Percentiles rank a stretch among this genome's conserved stretches.
These are phyloP conservation scores for Pichia sp. DNA, from an alignment of 1,139 yeast species.

Conservation along the genomic window DNA sequence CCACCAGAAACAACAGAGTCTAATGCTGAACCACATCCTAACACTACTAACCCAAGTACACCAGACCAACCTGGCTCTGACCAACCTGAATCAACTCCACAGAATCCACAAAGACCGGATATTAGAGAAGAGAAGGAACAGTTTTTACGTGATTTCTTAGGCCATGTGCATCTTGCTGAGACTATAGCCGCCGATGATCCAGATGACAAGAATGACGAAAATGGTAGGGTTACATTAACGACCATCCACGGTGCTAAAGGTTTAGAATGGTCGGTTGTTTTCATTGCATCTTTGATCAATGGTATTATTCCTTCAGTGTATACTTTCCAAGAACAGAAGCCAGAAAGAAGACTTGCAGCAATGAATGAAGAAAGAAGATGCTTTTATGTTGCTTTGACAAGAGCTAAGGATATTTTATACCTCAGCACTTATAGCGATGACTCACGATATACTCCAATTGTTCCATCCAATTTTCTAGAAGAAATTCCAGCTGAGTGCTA, in stretches of 20 bases:
- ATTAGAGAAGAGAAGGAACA: conserved; percentile 12
- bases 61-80: no score
- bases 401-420: conserved; percentile 54
- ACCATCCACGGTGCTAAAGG: conserved; percentile 96
- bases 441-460: not conserved
- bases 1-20: no score
- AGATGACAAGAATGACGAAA: conserved; percentile 2
- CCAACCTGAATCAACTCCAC: no score
- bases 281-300: conserved; percentile 69
- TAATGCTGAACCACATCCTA: no score
- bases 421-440: conserved; percentile 22
- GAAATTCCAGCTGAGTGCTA: conserved; percentile 9
- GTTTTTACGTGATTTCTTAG: conserved; percentile 51
- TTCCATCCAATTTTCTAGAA: conserved; percentile 7
- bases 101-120: no score
- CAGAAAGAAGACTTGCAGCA: conserved; percentile 21
- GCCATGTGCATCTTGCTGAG: conserved; percentile 56
- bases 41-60: no score
- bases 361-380: conserved; percentile 77
- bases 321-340: conserved; percentile 22
- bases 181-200: conserved; percentile 25
- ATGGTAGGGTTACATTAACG: conserved; percentile 37
- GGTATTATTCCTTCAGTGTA: conserved; percentile 36
- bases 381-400: conserved; percentile 82
- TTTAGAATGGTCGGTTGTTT: conserved; percentile 91